These are phyloP conservation scores for Arthrobotrys pseudoclavata DNA, from an alignment of 2,329 filamentous ascomycete genomes.

Conservation along the genomic window DNA sequence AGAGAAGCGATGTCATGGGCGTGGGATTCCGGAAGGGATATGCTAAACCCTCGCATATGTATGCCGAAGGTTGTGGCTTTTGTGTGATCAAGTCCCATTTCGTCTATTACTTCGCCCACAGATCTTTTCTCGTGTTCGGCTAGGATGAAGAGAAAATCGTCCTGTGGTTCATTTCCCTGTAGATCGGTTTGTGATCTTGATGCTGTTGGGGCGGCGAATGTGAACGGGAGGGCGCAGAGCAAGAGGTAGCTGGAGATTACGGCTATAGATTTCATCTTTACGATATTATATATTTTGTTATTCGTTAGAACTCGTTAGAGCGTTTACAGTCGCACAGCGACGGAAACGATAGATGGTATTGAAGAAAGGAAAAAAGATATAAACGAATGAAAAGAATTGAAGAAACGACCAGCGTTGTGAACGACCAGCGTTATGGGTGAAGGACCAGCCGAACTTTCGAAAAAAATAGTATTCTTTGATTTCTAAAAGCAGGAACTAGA, in stretches of 20 bases:
- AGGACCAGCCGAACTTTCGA: conserved; percentile 40
- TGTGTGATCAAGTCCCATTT: conserved; percentile 61
- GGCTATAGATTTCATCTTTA: conserved; percentile 45
- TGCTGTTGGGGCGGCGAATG: conserved; percentile 32
- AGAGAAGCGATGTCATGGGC: conserved; percentile 17
- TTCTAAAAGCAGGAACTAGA: conserved; percentile 1
- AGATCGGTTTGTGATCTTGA: conserved; percentile 1
- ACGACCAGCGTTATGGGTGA: conserved; percentile 32
- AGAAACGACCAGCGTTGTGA: conserved; percentile 45
- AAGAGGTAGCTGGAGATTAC: conserved; percentile 38
- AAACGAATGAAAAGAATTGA: conserved; percentile 29
- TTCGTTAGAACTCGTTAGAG: not conserved
- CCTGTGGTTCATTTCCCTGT: conserved; percentile 16
- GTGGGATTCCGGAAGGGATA: conserved; percentile 36
- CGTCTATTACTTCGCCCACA: conserved; percentile 59
- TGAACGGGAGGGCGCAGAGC: conserved; percentile 14
- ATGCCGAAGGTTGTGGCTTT: conserved; percentile 64
- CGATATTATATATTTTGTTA: conserved; percentile 4
- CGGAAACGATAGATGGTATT: not conserved
- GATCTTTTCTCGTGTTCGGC: conserved; percentile 60
- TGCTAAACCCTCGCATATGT: conserved; percentile 61
- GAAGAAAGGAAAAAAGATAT: conserved; percentile 18
- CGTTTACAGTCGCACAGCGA: conserved; percentile 35
- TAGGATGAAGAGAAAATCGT: conserved; percentile 61
- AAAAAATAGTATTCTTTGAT: conserved; percentile 11